Percentiles rank a stretch among this genome's conserved stretches.
phyloP scores from a whole-genome alignment of 2,329 filamentous ascomycete genomes.

The Pseudocercospora vitis region DNA sequence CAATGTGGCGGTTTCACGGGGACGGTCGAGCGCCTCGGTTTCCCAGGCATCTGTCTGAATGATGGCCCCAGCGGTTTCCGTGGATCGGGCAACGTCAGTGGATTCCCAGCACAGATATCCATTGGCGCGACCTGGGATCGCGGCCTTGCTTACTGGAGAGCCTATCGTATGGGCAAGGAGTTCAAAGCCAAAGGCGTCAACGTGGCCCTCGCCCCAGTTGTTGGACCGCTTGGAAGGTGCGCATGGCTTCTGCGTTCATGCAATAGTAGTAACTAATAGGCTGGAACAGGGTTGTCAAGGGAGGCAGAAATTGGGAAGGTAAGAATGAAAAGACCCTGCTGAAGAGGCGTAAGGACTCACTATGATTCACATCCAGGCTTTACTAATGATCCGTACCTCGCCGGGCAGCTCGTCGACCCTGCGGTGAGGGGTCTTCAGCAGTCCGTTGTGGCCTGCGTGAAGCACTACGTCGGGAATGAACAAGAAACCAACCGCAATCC shows the following conservation, averaged over 20 bases:
- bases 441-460: constrained; percentile 43
- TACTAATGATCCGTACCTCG: constrained; percentile 57
- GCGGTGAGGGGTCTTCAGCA: constrained; percentile 33
- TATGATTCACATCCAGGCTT: constrained; percentile 49
- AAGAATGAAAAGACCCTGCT: too few relatives aligned
- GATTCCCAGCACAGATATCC: constrained; percentile 41
- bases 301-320: too few relatives aligned
- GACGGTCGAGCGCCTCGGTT: constrained; percentile 41
- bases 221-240: constrained; percentile 33
- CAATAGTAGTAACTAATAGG: too few relatives aligned
- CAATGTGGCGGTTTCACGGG: constrained; percentile 57
- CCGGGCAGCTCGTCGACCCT: constrained; percentile 28
- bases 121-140: constrained; percentile 43
- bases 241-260: too few relatives aligned
- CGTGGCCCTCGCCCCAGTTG: constrained; percentile 35
- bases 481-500: constrained; percentile 32
- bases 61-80: constrained; percentile 42
- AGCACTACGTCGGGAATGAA: constrained; percentile 19
- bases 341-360: too few relatives aligned
- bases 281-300: too few relatives aligned
- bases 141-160: constrained; percentile 35
- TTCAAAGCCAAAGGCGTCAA: constrained; percentile 36
- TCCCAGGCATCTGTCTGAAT: constrained; percentile 44
- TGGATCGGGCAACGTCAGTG: constrained; percentile 47
- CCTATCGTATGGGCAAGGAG: constrained; percentile 36